These are phyloP conservation scores for Mortierella sp. DNA, from an alignment of 371 early-diverging fungal genomes.

Conservation along the genomic window DNA sequence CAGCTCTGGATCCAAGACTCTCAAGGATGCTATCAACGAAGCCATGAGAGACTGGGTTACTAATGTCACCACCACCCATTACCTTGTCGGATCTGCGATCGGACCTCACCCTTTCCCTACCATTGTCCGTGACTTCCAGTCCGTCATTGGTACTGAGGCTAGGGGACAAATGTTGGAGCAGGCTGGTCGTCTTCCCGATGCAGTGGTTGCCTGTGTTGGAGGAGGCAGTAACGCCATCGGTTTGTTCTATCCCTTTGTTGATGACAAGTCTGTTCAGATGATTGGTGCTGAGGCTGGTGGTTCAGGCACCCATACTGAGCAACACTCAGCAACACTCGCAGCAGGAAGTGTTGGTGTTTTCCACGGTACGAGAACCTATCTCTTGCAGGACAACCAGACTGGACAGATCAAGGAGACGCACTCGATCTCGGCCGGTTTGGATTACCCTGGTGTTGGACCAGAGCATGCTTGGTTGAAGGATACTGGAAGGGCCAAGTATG, in stretches of 20 bases:
- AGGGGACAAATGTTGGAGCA: slow-evolving; percentile 84
- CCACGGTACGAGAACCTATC: slow-evolving; percentile 94
- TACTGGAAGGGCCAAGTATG: slow-evolving; percentile 86
- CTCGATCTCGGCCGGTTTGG: slow-evolving; percentile 94
- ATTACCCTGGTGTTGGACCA: slow-evolving; percentile 98
- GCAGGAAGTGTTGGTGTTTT: slow-evolving; percentile 93
- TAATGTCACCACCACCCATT: slow-evolving; percentile 93
- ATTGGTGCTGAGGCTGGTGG: slow-evolving; percentile 97
- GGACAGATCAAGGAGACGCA: slow-evolving; percentile 97
- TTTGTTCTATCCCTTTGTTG: slow-evolving; percentile 94
- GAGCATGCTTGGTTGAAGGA: slow-evolving; percentile 95
- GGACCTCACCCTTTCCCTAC: slow-evolving; percentile 96
- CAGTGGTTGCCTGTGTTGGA: slow-evolving; percentile 96
- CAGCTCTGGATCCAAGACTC: slow-evolving; percentile 78
- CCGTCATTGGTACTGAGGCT: slow-evolving; percentile 90
- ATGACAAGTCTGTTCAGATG: slow-evolving; percentile 83
- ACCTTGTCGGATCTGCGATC: slow-evolving; percentile 96
- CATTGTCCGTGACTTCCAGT: slow-evolving; percentile 97
- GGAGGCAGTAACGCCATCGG: slow-evolving; percentile 97
- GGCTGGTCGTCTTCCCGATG: slow-evolving; percentile 89
- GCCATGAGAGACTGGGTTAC: slow-evolving; percentile 99
- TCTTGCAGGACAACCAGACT: slow-evolving; percentile 87
- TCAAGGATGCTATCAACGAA: slow-evolving; percentile 98
- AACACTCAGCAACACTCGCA: slow-evolving; percentile 92
- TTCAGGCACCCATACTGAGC: slow-evolving; percentile 83